Evolutionary conservation across 768 basidiomycete genomes (phyloP), one percentile per base, ranked within the genome.

Genomic region (Hygrophorus russula): DNA sequence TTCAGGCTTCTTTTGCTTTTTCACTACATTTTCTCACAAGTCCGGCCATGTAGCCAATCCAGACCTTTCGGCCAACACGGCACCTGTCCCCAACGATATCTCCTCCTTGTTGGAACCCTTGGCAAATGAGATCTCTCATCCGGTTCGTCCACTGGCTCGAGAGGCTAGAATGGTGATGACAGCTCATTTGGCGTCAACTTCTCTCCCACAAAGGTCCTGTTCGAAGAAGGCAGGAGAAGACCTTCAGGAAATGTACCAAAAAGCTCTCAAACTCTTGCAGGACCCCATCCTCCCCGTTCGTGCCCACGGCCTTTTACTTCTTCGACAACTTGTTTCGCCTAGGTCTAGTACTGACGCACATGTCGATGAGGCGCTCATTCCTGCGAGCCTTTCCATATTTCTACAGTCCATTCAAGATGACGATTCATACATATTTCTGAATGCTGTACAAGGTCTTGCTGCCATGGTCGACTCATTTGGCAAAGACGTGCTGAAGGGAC

Each of bases 341-440:
- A 46, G 52, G 4, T 46, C 50, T 15, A 47, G 49, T 7, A 43
- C 51, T 13, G 55, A 55, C 5, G 47, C 53, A 35, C 36, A 31
- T 12, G 47, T 54, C 10, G 78, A 85, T 51, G 61, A 67, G 2
- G 82, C 84, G 0, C 66, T 97, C 18, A 61, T 80, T 12, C 90
- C 91, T 5, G 84, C 82, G 0, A 87, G 97, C 50, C 63, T 92
- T 36, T 83, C 85, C 20, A 82, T 96, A 43, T 94, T 97, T 58
- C 59, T 93, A 49, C 79, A 87, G 54, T 74, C 80, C 0, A 61
- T 93, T 4, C 83, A 89, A 54, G 91, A 96, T 48, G 85, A 92
- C 31, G 94, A 98, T 54, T 90, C 88, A n/a, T 97, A 91, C 59
- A 78, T 97, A 43, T 97, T 90, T 56, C 66, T 97, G 41, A 91